Evolutionary conservation across 73 alveolate genomes (phyloP).

Genomic region (Symbiodinium pilosum): DNA sequence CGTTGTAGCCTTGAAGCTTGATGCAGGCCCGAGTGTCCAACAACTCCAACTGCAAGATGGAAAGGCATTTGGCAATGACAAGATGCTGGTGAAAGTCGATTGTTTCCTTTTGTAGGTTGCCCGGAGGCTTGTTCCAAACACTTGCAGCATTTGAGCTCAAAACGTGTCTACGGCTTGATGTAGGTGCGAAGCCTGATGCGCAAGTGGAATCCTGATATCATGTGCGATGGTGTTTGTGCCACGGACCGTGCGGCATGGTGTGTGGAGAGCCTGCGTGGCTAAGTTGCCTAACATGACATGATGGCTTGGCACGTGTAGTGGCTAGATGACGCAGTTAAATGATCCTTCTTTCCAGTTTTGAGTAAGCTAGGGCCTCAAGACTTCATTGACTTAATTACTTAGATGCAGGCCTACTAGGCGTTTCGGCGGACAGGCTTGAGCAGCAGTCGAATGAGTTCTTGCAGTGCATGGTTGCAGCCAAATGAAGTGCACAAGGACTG

Average conservation of each 20-base stretch:
- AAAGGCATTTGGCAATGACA: background rate
- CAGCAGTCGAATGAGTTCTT: too few relatives aligned
- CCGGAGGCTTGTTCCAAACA: background rate
- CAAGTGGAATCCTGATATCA: conserved; percentile 35
- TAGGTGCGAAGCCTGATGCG: too few relatives aligned
- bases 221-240: conserved; percentile 67
- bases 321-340: background rate
- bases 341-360: background rate
- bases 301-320: too few relatives aligned
- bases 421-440: too few relatives aligned
- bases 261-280: conserved; percentile 22
- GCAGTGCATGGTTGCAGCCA: too few relatives aligned
- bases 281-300: too few relatives aligned
- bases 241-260: conserved; percentile 76
- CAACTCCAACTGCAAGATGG: background rate
- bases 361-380: too few relatives aligned
- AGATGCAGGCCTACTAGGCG: too few relatives aligned
- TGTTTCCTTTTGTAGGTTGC: too few relatives aligned
- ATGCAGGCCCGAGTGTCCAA: background rate
- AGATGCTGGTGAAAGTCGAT: background rate
- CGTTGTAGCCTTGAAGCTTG: background rate
- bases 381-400: too few relatives aligned
- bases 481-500: too few relatives aligned
- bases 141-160: background rate
- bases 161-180: background rate